These are phyloP conservation scores for Aspergillus sp. DNA, from an alignment of 2,329 filamentous ascomycete genomes.

Conservation along the genomic window DNA sequence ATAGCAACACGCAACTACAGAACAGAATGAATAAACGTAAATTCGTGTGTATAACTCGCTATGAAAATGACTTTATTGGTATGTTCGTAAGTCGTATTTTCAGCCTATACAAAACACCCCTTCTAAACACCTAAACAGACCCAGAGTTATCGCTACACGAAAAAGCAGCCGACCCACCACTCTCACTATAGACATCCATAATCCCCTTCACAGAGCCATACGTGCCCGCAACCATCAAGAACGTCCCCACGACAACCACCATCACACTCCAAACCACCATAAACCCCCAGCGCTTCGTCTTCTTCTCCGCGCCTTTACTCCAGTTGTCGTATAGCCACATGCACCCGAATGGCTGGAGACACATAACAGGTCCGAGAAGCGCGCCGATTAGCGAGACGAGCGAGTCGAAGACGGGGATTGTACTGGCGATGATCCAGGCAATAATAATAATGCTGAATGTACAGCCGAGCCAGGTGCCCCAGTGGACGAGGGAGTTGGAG, in stretches of 20 bases:
- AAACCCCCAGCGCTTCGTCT: conserved; percentile 15
- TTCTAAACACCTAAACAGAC: background rate
- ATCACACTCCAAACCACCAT: conserved; percentile 29
- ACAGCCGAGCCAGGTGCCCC: conserved; percentile 20
- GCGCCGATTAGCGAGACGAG: conserved; percentile 22
- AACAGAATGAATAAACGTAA: no score
- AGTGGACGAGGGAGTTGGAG: conserved; percentile 17
- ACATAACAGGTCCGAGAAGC: conserved; percentile 19
- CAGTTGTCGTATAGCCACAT: conserved; percentile 37
- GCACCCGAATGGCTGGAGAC: conserved; percentile 15
- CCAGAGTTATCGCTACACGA: conserved; percentile 47
- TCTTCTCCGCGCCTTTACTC: conserved; percentile 16
- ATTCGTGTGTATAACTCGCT: no score
- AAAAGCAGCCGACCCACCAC: conserved; percentile 40
- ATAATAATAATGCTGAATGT: conserved; percentile 15
- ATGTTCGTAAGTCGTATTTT: no score
- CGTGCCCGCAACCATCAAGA: conserved; percentile 47
- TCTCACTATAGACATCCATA: conserved; percentile 35
- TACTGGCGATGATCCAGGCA: conserved; percentile 22
- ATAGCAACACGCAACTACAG: no score
- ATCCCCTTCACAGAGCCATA: conserved; percentile 47
- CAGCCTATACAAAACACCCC: no score
- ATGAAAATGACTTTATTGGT: no score
- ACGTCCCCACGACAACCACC: conserved; percentile 40
- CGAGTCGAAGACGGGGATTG: conserved; percentile 21